These are phyloP conservation scores for Entonaema liquescens DNA, from an alignment of 495 filamentous ascomycete genomes.

Conservation along the genomic window DNA sequence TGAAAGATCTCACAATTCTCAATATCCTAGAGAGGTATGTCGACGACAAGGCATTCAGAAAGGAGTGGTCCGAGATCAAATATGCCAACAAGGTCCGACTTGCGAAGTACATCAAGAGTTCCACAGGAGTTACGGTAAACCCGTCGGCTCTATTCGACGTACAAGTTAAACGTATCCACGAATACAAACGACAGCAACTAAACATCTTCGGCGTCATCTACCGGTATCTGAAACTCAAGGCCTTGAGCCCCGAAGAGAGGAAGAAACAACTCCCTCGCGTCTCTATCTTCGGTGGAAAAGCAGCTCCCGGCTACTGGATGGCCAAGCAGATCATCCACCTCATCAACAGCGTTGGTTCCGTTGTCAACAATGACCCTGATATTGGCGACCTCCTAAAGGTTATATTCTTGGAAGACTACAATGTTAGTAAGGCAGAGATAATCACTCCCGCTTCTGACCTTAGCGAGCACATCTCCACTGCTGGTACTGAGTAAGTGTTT, in stretches of 20 bases:
- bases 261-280: slow-evolving; percentile 93
- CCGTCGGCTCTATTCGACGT: slow-evolving; percentile 92
- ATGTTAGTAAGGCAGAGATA: slow-evolving; percentile 98
- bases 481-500: slow-evolving; percentile 78
- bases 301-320: slow-evolving; percentile 99
- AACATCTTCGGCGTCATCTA: slow-evolving; percentile 99
- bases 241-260: slow-evolving; percentile 80
- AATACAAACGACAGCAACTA: slow-evolving; percentile 98
- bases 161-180: slow-evolving; percentile 98
- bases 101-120: slow-evolving; percentile 86
- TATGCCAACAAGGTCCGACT: slow-evolving; percentile 74
- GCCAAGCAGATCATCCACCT: slow-evolving; percentile 98
- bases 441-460: slow-evolving; percentile 94
- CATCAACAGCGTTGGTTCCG: slow-evolving; percentile 88
- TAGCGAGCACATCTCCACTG: slow-evolving; percentile 98
- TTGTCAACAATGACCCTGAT: slow-evolving; percentile 91
- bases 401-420: slow-evolving; percentile 97
- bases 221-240: slow-evolving; percentile 89
- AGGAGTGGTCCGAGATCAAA: slow-evolving; percentile 92
- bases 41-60: slow-evolving; percentile 87
- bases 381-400: slow-evolving; percentile 96
- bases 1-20: slow-evolving; percentile 86
- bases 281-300: slow-evolving; percentile 97
- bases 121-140: slow-evolving; percentile 80
- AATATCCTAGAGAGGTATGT: slow-evolving; percentile 82